Conservation (phyloP, 1,284 basidiomycete species). For the Ustilago nuda region DNA sequence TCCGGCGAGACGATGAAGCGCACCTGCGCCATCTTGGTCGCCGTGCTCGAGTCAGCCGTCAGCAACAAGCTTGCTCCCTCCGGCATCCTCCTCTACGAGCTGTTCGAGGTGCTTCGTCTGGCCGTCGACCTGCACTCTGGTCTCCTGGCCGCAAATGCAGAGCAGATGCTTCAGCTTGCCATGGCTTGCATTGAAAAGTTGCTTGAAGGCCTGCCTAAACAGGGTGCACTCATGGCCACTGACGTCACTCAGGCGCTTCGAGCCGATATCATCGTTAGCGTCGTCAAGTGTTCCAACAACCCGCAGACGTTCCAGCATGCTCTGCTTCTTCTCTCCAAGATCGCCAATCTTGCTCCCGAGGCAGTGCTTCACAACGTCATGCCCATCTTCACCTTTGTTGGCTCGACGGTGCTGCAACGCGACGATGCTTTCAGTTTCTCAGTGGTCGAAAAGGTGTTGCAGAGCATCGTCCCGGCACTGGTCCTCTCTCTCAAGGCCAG, state of each 20-base stretch:
- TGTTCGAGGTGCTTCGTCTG: conserved; percentile 81
- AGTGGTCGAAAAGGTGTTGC: conserved; percentile 94
- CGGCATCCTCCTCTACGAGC: conserved; percentile 77
- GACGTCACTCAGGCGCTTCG: conserved; percentile 59
- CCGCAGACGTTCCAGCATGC: conserved; percentile 96
- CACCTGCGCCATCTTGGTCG: conserved; percentile 52
- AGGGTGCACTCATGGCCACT: conserved; percentile 32
- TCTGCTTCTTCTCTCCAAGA: conserved; percentile 84
- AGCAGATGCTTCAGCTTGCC: conserved; percentile 85
- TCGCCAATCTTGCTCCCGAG: conserved; percentile 87
- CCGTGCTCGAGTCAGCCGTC: conserved; percentile 79
- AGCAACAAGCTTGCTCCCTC: conserved; percentile 77
- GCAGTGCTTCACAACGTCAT: conserved; percentile 94
- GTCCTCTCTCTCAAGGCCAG: conserved; percentile 70
- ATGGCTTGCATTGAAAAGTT: conserved; percentile 79
- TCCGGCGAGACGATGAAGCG: conserved; percentile 49
- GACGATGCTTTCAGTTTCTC: conserved; percentile 95
- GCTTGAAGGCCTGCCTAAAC: conserved; percentile 72
- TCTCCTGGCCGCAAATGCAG: conserved; percentile 76
- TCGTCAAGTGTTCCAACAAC: conserved; percentile 76
- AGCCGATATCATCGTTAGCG: conserved; percentile 62
- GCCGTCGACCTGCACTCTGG: conserved; percentile 74
- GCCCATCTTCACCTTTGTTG: conserved; percentile 99
- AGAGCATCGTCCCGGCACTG: conserved; percentile 93
- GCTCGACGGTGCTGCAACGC: conserved; percentile 92